These are phyloP conservation scores for Kwoniella bestiolae DNA, from an alignment of 768 basidiomycete genomes.

Conservation along the genomic window DNA sequence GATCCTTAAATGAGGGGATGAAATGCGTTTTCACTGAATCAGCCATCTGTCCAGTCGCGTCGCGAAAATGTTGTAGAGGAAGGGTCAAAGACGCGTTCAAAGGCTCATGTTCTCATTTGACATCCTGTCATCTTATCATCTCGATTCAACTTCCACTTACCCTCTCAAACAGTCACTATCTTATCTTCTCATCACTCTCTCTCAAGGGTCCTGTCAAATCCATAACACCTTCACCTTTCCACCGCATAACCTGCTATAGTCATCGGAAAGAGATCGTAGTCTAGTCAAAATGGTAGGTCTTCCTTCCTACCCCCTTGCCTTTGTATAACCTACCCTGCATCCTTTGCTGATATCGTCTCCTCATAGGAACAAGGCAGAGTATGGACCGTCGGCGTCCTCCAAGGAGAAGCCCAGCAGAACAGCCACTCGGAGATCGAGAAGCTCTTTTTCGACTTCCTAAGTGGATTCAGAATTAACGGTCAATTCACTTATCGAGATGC, in stretches of 20 bases:
- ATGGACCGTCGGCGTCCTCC: conserved; percentile 23
- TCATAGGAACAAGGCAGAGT: conserved; percentile 26
- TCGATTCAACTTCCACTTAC: not conserved
- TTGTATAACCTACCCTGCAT: not conserved
- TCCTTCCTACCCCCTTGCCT: not conserved
- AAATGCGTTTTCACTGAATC: not conserved
- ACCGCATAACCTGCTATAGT: no score
- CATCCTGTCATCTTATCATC: conserved; percentile 4
- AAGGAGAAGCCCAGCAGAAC: conserved; percentile 59
- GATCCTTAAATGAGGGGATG: not conserved
- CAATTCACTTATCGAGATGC: conserved; percentile 93
- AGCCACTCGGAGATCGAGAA: conserved; percentile 80
- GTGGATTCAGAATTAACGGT: conserved; percentile 83
- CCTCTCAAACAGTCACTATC: not conserved
- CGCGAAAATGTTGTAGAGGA: not conserved
- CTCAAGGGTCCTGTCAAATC: no score
- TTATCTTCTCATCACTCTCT: not conserved
- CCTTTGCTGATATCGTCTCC: not conserved
- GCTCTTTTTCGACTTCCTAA: conserved; percentile 79
- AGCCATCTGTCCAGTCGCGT: conserved; percentile 21
- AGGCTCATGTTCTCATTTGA: conserved; percentile 25
- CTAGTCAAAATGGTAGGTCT: conserved; percentile 17
- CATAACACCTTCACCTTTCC: no score
- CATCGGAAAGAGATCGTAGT: no score
- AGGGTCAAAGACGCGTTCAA: conserved; percentile 22